Conservation (phyloP, 2,329 filamentous ascomycete species). For the Teratosphaeria epicoccoides region DNA sequence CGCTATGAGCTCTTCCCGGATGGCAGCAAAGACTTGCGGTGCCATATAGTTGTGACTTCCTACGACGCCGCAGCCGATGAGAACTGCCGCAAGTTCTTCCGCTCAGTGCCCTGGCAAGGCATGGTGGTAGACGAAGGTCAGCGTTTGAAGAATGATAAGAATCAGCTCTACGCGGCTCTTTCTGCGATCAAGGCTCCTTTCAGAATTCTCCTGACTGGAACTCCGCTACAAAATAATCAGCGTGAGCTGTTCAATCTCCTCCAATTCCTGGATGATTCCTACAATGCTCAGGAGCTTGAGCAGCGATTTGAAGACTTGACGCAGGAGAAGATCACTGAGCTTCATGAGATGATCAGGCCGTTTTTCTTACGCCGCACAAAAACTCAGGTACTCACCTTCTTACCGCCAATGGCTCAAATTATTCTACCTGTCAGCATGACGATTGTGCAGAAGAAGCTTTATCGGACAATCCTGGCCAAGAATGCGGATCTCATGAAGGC, state of each 20-base stretch:
- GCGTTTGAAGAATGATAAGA: slow-evolving; percentile 85
- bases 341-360: slow-evolving; percentile 73
- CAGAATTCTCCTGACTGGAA: slow-evolving; percentile 74
- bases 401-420: slow-evolving; percentile 88
- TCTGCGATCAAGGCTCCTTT: slow-evolving; percentile 67
- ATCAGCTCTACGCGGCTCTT: slow-evolving; percentile 66
- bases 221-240: slow-evolving; percentile 90
- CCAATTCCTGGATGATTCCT: slow-evolving; percentile 72
- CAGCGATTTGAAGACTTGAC: slow-evolving; percentile 66
- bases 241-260: slow-evolving; percentile 93
- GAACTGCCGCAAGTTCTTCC: slow-evolving; percentile 55
- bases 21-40: slow-evolving; percentile 57
- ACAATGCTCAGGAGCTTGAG: slow-evolving; percentile 64
- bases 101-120: slow-evolving; percentile 67
- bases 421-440: slow-evolving; percentile 96
- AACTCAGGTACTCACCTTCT: slow-evolving; percentile 75
- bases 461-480: slow-evolving; percentile 84
- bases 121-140: slow-evolving; percentile 93
- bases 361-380: slow-evolving; percentile 73
- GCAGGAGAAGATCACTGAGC: slow-evolving; percentile 65
- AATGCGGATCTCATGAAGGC: slow-evolving; percentile 80
- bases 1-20: slow-evolving; percentile 75
- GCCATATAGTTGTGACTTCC: slow-evolving; percentile 88
- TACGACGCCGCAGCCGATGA: slow-evolving; percentile 85
- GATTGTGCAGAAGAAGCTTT: slow-evolving; percentile 82